phyloP scores from a whole-genome alignment of 495 filamentous ascomycete species.

The Hyaloscypha bicolor region DNA sequence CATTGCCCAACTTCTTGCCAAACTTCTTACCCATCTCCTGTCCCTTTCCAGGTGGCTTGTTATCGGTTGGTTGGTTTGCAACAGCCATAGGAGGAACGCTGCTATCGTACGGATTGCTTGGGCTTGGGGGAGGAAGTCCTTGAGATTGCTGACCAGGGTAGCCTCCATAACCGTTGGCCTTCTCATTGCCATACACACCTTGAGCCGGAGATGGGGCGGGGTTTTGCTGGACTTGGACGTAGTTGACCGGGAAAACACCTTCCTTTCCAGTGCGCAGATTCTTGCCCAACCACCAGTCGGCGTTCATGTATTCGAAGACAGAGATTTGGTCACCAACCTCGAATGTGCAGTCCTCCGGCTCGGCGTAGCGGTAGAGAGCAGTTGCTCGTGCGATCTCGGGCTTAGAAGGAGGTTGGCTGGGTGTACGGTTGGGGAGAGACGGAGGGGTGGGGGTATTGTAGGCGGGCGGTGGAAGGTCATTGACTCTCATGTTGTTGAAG shows the following conservation, averaged over 20 bases:
- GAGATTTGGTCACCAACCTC: slow-evolving; percentile 74
- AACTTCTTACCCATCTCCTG: slow-evolving; percentile 69
- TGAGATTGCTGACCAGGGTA: slow-evolving; percentile 31
- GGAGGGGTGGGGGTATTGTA: slow-evolving; percentile 50
- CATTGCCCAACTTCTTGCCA: slow-evolving; percentile 62
- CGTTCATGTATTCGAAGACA: slow-evolving; percentile 89
- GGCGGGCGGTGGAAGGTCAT: slow-evolving; percentile 48
- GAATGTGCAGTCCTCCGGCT: slow-evolving; percentile 78
- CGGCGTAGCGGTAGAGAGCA: slow-evolving; percentile 83
- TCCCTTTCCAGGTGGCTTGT: slow-evolving; percentile 47
- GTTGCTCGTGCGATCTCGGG: slow-evolving; percentile 69
- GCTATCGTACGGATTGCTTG: slow-evolving; percentile 47
- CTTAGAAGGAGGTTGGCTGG: slow-evolving; percentile 52
- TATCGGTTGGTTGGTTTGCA: slow-evolving; percentile 37
- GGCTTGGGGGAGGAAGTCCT: slow-evolving; percentile 30
- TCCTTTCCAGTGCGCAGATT: slow-evolving; percentile 77
- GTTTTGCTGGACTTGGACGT: slow-evolving; percentile 61
- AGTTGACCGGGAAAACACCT: slow-evolving; percentile 89
- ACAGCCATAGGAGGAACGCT: slow-evolving; percentile 55
- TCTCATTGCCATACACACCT: slow-evolving; percentile 27
- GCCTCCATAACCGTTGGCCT: slow-evolving; percentile 4
- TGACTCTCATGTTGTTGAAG: slow-evolving; percentile 38
- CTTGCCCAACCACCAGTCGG: slow-evolving; percentile 93
- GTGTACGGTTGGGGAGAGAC: slow-evolving; percentile 49
- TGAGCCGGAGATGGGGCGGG: neutral